These are phyloP conservation scores for Saccharomycopsis olivae DNA, from an alignment of 805 yeast species.

Conservation along the genomic window DNA sequence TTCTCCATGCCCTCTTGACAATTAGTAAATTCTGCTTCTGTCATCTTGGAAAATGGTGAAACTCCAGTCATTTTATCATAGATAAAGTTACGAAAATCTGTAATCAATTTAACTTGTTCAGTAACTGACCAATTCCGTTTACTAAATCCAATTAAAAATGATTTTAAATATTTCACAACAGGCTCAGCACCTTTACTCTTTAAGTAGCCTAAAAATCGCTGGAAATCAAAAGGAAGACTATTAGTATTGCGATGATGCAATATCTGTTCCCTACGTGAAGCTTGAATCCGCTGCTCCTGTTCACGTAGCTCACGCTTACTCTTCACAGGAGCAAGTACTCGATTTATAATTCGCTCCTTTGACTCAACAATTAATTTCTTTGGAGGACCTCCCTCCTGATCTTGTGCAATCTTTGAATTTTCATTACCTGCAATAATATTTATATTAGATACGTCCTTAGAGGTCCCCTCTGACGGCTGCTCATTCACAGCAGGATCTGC, in stretches of 20 bases:
- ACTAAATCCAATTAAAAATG: conserved; percentile 70
- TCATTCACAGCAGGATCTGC: too few relatives aligned
- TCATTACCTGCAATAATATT: too few relatives aligned
- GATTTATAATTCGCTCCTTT: conserved; percentile 15
- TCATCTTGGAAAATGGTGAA: conserved; percentile 68
- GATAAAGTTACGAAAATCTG: conserved; percentile 69
- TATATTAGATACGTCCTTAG: too few relatives aligned
- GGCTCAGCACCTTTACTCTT: conserved; percentile 78
- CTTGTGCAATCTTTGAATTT: too few relatives aligned
- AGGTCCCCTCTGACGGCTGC: too few relatives aligned
- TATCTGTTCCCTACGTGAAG: background rate
- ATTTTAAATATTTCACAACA: conserved; percentile 71
- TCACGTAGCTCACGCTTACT: conserved; percentile 11
- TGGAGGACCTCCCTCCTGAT: too few relatives aligned
- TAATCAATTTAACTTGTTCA: conserved; percentile 70
- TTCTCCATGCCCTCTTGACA: conserved; percentile 90
- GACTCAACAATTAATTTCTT: too few relatives aligned
- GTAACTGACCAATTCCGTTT: conserved; percentile 58
- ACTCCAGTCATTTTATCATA: conserved; percentile 46
- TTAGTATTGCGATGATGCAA: conserved; percentile 13
- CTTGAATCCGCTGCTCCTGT: conserved; percentile 15
- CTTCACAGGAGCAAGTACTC: conserved; percentile 15
- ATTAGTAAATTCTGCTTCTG: conserved; percentile 49
- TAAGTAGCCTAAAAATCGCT: conserved; percentile 60
- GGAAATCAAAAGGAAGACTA: conserved; percentile 61